phyloP scores from a whole-genome alignment of 495 filamentous ascomycete genomes.

The Chaetomium cochliodes region DNA sequence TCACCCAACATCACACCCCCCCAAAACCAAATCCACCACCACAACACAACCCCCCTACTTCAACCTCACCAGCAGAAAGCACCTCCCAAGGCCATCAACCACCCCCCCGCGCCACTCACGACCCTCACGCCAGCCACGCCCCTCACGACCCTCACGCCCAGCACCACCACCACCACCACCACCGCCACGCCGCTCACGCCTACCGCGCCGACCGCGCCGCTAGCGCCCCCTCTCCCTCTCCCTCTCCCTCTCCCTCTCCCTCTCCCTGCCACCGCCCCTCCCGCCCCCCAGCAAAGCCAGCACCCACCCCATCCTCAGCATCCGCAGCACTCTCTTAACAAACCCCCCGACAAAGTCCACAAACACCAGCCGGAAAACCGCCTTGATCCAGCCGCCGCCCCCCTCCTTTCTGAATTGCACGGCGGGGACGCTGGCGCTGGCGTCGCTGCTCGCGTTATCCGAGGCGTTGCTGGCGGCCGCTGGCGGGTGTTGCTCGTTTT shows the following conservation, averaged over 20 bases:
- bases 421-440: slow-evolving; percentile 14
- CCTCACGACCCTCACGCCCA: no score
- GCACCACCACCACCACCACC: no score
- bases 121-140: no score
- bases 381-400: slow-evolving; percentile 30
- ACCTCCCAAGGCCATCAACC: background rate
- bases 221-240: no score
- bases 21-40: background rate
- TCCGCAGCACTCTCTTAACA: slow-evolving; percentile 27
- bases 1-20: background rate
- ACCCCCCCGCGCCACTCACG: background rate
- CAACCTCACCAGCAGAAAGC: background rate
- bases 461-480: background rate
- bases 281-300: background rate
- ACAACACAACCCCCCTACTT: background rate
- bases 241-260: no score
- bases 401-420: slow-evolving; percentile 17
- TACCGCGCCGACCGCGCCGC: no score
- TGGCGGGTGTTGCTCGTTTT: background rate
- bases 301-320: slow-evolving; percentile 12
- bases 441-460: no score
- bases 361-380: slow-evolving; percentile 35
- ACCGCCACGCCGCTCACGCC: no score
- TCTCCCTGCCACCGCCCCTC: no score
- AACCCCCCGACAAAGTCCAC: slow-evolving; percentile 36